A percentile compares a stretch with the other conserved stretches of the same genome.
Conservation (phyloP, 441 rosid genomes). For the Pelargonium australe region DNA sequence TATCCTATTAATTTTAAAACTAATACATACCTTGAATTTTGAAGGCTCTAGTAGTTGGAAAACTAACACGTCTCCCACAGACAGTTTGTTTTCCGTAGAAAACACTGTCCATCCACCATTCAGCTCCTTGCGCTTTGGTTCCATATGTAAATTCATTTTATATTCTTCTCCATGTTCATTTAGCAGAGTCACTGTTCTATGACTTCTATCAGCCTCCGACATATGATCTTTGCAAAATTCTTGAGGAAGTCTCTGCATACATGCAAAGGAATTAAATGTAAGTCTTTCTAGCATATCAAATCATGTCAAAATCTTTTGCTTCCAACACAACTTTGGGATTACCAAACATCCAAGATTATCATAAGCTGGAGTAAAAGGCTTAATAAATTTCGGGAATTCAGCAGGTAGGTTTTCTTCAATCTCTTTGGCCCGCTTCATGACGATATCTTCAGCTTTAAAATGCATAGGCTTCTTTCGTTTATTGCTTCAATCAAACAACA, state of each 20-base stretch:
- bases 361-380: slow-evolving; percentile 4
- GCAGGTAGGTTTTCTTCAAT: neutral
- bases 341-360: slow-evolving; percentile 4
- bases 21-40: neutral
- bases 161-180: neutral
- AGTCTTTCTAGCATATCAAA: neutral
- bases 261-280: neutral
- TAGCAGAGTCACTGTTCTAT: neutral
- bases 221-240: slow-evolving; percentile 6
- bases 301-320: neutral
- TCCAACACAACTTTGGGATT: neutral
- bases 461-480: slow-evolving; percentile 7
- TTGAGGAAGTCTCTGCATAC: neutral
- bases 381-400: neutral
- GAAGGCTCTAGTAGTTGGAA: slow-evolving; percentile 1
- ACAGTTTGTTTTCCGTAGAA: slow-evolving; percentile 1
- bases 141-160: neutral
- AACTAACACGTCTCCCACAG: slow-evolving; percentile 1
- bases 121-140: slow-evolving; percentile 6
- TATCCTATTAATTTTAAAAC: neutral
- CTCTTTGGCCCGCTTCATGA: slow-evolving; percentile 2
- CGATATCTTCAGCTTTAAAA: slow-evolving; percentile 1
- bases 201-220: neutral
- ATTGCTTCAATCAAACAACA: neutral
- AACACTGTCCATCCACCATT: slow-evolving; percentile 5